These are phyloP conservation scores for Boletus sensibilis DNA, from an alignment of 768 basidiomycete genomes.

Conservation along the genomic window DNA sequence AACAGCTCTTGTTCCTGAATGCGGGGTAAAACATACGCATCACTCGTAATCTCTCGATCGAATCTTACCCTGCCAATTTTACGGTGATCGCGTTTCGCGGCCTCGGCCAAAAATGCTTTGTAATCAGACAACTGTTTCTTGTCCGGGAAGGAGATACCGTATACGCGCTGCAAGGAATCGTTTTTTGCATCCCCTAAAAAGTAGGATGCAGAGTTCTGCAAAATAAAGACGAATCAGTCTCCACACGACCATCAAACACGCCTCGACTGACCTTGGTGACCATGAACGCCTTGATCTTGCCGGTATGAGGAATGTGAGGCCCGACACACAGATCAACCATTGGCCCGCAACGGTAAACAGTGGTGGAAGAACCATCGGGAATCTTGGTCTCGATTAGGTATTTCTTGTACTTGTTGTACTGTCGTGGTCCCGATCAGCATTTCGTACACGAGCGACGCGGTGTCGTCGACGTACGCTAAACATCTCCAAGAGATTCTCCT, in stretches of 20 bases:
- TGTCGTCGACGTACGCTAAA: constrained; percentile 66
- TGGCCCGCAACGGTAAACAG: constrained; percentile 97
- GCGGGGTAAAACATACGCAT: constrained; percentile 1
- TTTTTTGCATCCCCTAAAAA: constrained; percentile 93
- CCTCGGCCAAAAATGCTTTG: constrained; percentile 94
- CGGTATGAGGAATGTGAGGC: constrained; percentile 97
- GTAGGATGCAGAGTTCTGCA: constrained; percentile 93
- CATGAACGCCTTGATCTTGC: constrained; percentile 96
- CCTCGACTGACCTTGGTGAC: constrained; percentile 73
- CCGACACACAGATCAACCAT: constrained; percentile 98
- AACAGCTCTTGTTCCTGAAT: constrained; percentile 90
- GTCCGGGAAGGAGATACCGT: constrained; percentile 99
- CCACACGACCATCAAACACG: background rate
- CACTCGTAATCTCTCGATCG: background rate
- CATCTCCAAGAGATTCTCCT: constrained; percentile 96
- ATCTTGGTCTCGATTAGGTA: constrained; percentile 95
- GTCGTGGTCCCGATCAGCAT: constrained; percentile 4
- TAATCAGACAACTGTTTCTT: constrained; percentile 93
- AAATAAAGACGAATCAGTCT: constrained; percentile 1
- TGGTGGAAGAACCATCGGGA: constrained; percentile 93
- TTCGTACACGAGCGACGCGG: background rate
- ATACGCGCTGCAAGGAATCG: constrained; percentile 93
- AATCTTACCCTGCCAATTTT: constrained; percentile 80
- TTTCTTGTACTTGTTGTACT: constrained; percentile 99
- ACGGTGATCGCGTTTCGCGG: constrained; percentile 96